Base-by-base conservation (phyloP, 2,329 filamentous ascomycete species). In the Xylaria sp. region DNA sequence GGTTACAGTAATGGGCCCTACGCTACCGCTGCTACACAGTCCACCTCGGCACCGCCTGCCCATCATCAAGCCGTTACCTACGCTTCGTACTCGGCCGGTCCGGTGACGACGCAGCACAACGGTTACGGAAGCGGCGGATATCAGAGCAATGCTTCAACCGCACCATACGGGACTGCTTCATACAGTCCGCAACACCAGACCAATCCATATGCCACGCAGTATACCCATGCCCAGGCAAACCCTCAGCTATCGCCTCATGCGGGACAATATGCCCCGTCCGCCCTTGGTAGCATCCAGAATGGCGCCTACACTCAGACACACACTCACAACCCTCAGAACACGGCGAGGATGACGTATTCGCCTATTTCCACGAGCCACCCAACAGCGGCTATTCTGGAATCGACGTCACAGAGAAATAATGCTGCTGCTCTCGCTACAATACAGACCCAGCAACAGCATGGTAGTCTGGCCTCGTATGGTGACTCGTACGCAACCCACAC, bases 401-500 rank as follows among this genome's bases (percentile, higher is more conserved):
- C 69, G 25, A 60, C 67, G 25, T 63, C 67, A 25, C 71, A 65
- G 19, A 56, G 63, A 28, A 61, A 23, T 43, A 65, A 59, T 53
- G 57, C 52, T 31, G 33, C 54, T 31, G 33, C 54, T 12, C 11
- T 65, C 11, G 51, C 56, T 33, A 35, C 65, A 6, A 53, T 67
- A 50, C 63, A 67, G 11, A 60, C 56, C 25, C 65, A 66, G 23
- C 38, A 69, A n/a, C 65, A 69, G 57, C 69, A 71, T 59, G 52
- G 33, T 67, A 69, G 45, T 61, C 70, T 63, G 6, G 58, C 60
- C 15, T 74, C 45, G 49, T 76, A 74, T 40, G 69, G 67, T 15
- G 74, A 76, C 37, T 63, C 72, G 3, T 75, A 74, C 51, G 58
- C 65, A 45, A 62, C 73, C 14, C 74, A 74, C 25, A 67, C 73